Evolutionary conservation across 768 basidiomycete species (phyloP), one percentile per base, ranked within the genome.

Genomic region (Leccinum ochraceum): DNA sequence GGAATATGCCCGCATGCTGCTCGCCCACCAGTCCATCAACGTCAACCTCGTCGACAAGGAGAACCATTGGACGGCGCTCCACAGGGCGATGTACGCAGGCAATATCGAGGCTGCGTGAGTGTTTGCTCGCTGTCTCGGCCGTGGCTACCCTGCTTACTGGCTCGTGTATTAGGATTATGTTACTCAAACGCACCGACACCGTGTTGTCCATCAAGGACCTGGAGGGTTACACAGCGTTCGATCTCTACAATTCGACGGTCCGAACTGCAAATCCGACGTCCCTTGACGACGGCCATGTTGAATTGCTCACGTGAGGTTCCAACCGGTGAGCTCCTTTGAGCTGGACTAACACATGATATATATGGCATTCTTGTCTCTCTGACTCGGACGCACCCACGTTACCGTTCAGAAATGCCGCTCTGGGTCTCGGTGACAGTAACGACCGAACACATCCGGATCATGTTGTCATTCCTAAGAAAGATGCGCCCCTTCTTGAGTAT

Each of bases 201-300:
- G 92, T 97, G 71, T 74, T 79, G 0, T 76, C 81, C 5, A 65
- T 90, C 60, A 94, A 93, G 70, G 96, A 98, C 69, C 68, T 79
- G 30, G 96, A 98, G 66, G 96, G 92, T 0, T 90, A 95, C 72
- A 94, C 93, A 0, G 87, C 94, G 0, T 94, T 94, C 62, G 95
- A 98, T 69, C 75, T 98, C 36, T 97, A 94, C 76, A 98, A 98
- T 70, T 89, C 90, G 4, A 96, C 94, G 0, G 76, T 96, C 62
- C 80, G 84, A 69, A 89, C 83, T 30, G 91, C 90, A 4, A 85
- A 86, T 60, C 89, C 89, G 4, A 65, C 69, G 2, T 64, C 70
- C 66, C 79, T 69, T 70, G 66, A 73, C 3, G 70, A 65, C 10
- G 68, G 63, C 53, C 72, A 60, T 44, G 67, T 82, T 2, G 92